A percentile compares a stretch with the other conserved stretches of the same genome.
Evolutionary conservation across 2,329 filamentous ascomycete genomes (phyloP).

Genomic region (Graphilbum sp.): DNA sequence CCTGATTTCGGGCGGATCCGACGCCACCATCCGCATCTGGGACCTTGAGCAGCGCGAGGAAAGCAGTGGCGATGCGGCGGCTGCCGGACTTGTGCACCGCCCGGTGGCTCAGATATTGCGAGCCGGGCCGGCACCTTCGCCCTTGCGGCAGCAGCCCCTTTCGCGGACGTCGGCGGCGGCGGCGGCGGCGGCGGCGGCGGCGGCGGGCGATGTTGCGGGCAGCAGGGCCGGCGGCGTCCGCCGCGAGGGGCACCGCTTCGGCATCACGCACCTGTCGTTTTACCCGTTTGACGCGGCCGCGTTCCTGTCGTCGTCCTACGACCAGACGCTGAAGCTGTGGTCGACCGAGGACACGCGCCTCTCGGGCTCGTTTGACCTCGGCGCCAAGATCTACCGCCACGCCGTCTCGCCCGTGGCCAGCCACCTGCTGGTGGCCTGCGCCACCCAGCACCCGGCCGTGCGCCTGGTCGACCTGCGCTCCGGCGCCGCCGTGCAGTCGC

Average conservation of each 20-base stretch:
- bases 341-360: constrained; percentile 43
- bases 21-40: constrained; percentile 75
- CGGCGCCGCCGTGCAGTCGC: constrained; percentile 55
- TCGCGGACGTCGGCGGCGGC: neutral
- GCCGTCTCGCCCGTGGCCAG: constrained; percentile 57
- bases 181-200: neutral
- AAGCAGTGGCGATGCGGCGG: constrained; percentile 18
- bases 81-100: constrained; percentile 30
- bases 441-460: constrained; percentile 70
- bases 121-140: constrained; percentile 11
- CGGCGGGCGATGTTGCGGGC: neutral
- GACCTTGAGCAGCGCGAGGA: constrained; percentile 61
- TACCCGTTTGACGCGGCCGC: constrained; percentile 63
- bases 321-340: constrained; percentile 63
- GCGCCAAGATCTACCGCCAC: constrained; percentile 58
- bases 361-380: constrained; percentile 52
- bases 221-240: neutral
- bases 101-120: constrained; percentile 35
- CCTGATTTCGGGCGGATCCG: constrained; percentile 70
- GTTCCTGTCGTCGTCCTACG: constrained; percentile 64
- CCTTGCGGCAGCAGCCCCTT: neutral
- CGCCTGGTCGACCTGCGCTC: constrained; percentile 76
- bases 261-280: constrained; percentile 61
- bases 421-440: constrained; percentile 70
- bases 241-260: constrained; percentile 40